phyloP scores from a whole-genome alignment of 768 basidiomycete species.

The Suillus americanus region DNA sequence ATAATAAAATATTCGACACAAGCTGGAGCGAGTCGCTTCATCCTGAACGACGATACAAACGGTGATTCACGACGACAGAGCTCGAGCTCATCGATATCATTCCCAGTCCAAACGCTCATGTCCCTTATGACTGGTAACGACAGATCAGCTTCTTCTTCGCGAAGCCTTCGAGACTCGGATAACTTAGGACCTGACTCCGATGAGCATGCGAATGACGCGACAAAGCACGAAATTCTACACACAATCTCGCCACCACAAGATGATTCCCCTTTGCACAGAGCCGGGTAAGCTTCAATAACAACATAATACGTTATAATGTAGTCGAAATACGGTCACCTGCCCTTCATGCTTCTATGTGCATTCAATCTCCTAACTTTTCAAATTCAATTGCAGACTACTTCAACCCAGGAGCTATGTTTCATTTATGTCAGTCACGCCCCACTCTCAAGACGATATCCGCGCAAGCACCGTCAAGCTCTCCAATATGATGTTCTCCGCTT shows the following conservation, averaged over 20 bases:
- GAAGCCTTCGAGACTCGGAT: not conserved
- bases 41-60: not conserved
- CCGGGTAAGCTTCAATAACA: conserved; percentile 45
- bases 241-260: conserved; percentile 27
- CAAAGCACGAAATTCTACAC: conserved; percentile 13
- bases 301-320: conserved; percentile 7
- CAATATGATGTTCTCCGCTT: conserved; percentile 40
- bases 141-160: not conserved
- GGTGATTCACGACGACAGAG: not conserved
- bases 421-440: conserved; percentile 33
- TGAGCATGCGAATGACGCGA: not conserved
- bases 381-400: conserved; percentile 44
- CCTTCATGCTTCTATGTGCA: conserved; percentile 13
- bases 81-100: not conserved
- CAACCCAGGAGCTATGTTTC: conserved; percentile 51
- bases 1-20: not conserved
- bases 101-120: not conserved
- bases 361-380: conserved; percentile 14
- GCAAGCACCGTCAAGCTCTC: conserved; percentile 67
- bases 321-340: conserved; percentile 5
- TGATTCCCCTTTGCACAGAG: conserved; percentile 47
- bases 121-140: not conserved
- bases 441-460: conserved; percentile 65
- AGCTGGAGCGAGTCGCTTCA: not conserved
- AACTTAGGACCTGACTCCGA: not conserved